Conservation (phyloP, 257 asterid species). For the Jacaranda copaia region DNA sequence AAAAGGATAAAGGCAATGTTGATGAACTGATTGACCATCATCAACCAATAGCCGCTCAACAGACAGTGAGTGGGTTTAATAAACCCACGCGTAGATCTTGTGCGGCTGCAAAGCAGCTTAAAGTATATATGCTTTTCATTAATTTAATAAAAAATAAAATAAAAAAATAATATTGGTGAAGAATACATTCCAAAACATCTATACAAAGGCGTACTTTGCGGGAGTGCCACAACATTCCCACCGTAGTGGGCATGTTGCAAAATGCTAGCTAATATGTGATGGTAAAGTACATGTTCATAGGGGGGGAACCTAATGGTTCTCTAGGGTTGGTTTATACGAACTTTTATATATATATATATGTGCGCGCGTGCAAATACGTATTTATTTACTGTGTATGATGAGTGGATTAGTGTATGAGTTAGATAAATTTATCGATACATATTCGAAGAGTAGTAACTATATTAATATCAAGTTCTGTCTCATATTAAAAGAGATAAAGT, state of each 20-base stretch:
- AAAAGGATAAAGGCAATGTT: constrained; percentile 28
- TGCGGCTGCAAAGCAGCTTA: constrained; percentile 58
- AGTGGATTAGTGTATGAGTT: too few species aligned
- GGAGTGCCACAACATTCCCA: constrained; percentile 38
- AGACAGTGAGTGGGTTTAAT: constrained; percentile 34
- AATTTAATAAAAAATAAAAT: constrained; percentile 22
- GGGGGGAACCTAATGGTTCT: background rate
- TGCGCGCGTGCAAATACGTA: too few species aligned
- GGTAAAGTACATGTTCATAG: background rate
- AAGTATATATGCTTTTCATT: constrained; percentile 69
- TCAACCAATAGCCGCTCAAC: constrained; percentile 43
- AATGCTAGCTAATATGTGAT: background rate
- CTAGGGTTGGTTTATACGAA: too few species aligned
- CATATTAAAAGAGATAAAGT: too few species aligned
- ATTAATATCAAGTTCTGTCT: too few species aligned
- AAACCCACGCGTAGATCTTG: constrained; percentile 63
- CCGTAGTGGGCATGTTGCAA: background rate
- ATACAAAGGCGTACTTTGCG: constrained; percentile 41
- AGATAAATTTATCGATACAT: too few species aligned
- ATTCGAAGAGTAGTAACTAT: too few species aligned
- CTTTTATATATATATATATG: too few species aligned
- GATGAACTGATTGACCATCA: background rate
- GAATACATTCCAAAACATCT: constrained; percentile 46
- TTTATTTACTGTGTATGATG: too few species aligned
- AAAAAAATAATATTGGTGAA: constrained; percentile 25